Percentiles rank a stretch among this genome's conserved stretches.
Conservation (phyloP, 495 filamentous ascomycete genomes). For the Hyaloscypha bicolor region DNA sequence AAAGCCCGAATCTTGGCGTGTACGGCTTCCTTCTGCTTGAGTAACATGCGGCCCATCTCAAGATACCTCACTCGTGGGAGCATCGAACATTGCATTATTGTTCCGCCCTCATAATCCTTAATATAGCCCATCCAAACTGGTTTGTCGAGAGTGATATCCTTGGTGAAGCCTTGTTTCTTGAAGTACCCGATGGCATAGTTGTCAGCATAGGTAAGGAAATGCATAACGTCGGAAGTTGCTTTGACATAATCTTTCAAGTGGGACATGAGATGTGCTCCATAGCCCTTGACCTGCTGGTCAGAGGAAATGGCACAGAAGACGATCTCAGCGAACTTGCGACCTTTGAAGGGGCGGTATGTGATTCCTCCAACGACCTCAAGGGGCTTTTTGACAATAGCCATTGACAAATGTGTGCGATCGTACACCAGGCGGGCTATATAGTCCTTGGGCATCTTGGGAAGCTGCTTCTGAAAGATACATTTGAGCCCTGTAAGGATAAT, state of each 20-base stretch:
- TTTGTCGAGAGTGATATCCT: conserved; percentile 91
- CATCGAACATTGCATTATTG: conserved; percentile 99
- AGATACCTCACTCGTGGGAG: conserved; percentile 93
- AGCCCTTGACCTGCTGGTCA: conserved; percentile 98
- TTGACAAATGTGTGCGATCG: conserved; percentile 92
- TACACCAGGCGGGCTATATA: conserved; percentile 98
- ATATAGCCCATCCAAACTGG: conserved; percentile 99
- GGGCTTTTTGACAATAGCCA: conserved; percentile 96
- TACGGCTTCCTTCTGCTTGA: conserved; percentile 95
- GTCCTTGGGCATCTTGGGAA: conserved; percentile 99
- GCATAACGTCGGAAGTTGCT: conserved; percentile 94
- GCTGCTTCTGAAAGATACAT: conserved; percentile 97
- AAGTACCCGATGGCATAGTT: conserved; percentile 99
- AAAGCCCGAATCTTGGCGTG: conserved; percentile 93
- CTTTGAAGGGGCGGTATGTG: conserved; percentile 94
- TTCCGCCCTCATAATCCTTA: conserved; percentile 98
- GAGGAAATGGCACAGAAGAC: conserved; percentile 98
- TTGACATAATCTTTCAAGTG: conserved; percentile 99
- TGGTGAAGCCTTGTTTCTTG: conserved; percentile 98
- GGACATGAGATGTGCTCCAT: conserved; percentile 96
- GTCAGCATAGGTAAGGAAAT: conserved; percentile 98
- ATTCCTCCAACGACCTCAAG: conserved; percentile 95
- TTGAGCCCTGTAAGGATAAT: conserved; percentile 96
- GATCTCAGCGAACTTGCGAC: conserved; percentile 93
- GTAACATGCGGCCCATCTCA: conserved; percentile 89